Base-by-base conservation (phyloP, 78 protist species). In the Polysphondylium violaceum region DNA sequence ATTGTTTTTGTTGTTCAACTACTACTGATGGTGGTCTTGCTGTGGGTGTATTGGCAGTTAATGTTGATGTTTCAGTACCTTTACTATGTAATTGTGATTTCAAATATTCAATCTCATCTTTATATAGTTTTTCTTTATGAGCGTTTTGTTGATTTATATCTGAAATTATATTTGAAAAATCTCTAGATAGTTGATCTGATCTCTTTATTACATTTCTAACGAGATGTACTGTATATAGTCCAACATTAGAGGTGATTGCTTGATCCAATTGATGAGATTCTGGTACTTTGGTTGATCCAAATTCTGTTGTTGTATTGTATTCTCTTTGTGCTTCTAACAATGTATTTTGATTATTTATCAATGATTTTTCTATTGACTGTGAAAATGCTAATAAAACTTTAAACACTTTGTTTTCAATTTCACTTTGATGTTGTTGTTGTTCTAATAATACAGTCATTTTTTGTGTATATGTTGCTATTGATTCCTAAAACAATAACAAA, bases 331-430 rank as follows among this genome's bases (percentile, higher is more conserved):
- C 38, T 38, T 47, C 35, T 31, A 25, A 31, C 23, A 71, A 29
- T 27, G 61, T 47, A 29, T 71, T 23, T 50, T 50, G 59, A 58
- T 63, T 81, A 27, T 61, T 56, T 6, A 63, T 56, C 14, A 81
- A 41, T 17, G 90, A 81, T 81, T 56, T 69, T 35, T 81, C 90
- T 12, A 81, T 27, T 4, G 33, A 27, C 64, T 67, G 76, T 56
- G 90, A 81, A 58, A 69, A 81, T 36, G 90, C 90, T 25, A 69
- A 61, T 4, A 81, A 81, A 25, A 81, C 90, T 56, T 81, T 81
- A 29, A 81, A 81, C 21, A 81, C 58, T 58, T 81, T 50, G 7
- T 16, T 43, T 51, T 74, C 90, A 55, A 69, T 40, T 81, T 50
- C 36, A 41, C 19, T 43, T 25, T 59, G n/a, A 16, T 36, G 69